Evolutionary conservation across 2,329 filamentous ascomycete genomes (phyloP).

Genomic region (Aspergillus alliaceus): DNA sequence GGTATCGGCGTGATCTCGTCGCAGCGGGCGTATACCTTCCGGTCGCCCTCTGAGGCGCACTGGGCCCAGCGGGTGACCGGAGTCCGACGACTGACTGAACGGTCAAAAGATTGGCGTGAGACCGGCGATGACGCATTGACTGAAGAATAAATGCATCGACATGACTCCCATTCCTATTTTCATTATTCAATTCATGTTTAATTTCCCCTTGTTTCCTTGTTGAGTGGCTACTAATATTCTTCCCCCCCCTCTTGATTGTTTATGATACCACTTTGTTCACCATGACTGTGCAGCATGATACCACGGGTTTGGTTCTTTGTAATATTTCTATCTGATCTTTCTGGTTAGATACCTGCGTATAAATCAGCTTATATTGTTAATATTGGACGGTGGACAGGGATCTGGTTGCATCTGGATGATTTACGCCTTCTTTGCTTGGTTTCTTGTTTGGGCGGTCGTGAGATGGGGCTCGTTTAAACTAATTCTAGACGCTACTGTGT

Average conservation of each 20-base stretch:
- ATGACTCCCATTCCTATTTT: constrained; percentile 4
- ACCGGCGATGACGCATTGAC: constrained; percentile 71
- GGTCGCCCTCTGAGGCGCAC: constrained; percentile 81
- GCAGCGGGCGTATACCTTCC: constrained; percentile 90
- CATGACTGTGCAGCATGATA: constrained; percentile 37
- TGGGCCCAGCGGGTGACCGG: constrained; percentile 84
- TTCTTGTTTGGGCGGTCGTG: background rate
- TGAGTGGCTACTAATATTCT: constrained; percentile 1
- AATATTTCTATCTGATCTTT: constrained; percentile 2
- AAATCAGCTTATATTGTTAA: constrained; percentile 8
- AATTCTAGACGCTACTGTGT: background rate
- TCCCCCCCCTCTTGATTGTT: constrained; percentile 8
- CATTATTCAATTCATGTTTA: background rate
- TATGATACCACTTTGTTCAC: constrained; percentile 45
- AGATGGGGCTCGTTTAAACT: background rate
- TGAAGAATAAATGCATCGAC: constrained; percentile 44
- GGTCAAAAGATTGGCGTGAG: constrained; percentile 89
- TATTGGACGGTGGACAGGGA: background rate
- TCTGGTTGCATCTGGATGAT: background rate
- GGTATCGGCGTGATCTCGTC: constrained; percentile 95
- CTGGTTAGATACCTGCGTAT: constrained; percentile 11
- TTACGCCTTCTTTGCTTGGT: background rate
- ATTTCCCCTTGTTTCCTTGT: constrained; percentile 1
- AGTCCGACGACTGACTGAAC: constrained; percentile 76
- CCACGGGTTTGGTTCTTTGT: constrained; percentile 23